Evolutionary conservation across 1,284 basidiomycete genomes (phyloP).

Genomic region (Malassezia restricta): DNA sequence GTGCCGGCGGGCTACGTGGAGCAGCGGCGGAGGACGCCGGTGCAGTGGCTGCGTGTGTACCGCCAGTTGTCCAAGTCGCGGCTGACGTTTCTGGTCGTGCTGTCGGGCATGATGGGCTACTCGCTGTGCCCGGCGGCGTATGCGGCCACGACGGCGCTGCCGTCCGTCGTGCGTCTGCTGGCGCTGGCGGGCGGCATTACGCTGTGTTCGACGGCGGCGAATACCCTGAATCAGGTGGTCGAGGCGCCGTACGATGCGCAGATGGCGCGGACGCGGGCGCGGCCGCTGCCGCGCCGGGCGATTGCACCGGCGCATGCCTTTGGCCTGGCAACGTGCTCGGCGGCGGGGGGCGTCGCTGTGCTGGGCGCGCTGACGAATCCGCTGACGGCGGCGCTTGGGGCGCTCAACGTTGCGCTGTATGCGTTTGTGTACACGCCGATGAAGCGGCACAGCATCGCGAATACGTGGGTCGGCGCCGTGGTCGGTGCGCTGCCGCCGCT

Average conservation of each 20-base stretch:
- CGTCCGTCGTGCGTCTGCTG: slow-evolving; percentile 52
- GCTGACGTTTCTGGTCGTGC: slow-evolving; percentile 73
- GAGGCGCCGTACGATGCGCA: slow-evolving; percentile 95
- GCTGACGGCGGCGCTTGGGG: slow-evolving; percentile 69
- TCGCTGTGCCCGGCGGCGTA: slow-evolving; percentile 58
- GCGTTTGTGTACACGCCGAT: slow-evolving; percentile 83
- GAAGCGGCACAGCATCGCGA: slow-evolving; percentile 75
- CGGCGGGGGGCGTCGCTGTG: slow-evolving; percentile 63
- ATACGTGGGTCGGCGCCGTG: slow-evolving; percentile 88
- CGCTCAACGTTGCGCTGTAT: slow-evolving; percentile 76
- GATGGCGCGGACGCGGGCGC: slow-evolving; percentile 76
- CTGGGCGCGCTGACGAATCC: slow-evolving; percentile 79
- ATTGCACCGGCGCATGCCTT: slow-evolving; percentile 75
- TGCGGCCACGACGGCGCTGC: slow-evolving; percentile 18
- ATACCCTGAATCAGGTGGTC: slow-evolving; percentile 85
- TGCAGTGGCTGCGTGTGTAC: slow-evolving; percentile 51
- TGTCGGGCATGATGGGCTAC: slow-evolving; percentile 84
- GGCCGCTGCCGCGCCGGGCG: slow-evolving; percentile 74
- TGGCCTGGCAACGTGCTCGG: slow-evolving; percentile 63
- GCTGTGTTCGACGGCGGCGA: slow-evolving; percentile 82
- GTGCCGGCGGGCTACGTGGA: slow-evolving; percentile 9
- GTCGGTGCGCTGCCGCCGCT: slow-evolving; percentile 87
- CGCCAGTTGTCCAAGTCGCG: slow-evolving; percentile 73
- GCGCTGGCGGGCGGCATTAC: slow-evolving; percentile 78
- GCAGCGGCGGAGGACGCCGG: background rate